These are phyloP conservation scores for Pachysolen tannophilus DNA, from an alignment of 805 yeast genomes.

Conservation along the genomic window DNA sequence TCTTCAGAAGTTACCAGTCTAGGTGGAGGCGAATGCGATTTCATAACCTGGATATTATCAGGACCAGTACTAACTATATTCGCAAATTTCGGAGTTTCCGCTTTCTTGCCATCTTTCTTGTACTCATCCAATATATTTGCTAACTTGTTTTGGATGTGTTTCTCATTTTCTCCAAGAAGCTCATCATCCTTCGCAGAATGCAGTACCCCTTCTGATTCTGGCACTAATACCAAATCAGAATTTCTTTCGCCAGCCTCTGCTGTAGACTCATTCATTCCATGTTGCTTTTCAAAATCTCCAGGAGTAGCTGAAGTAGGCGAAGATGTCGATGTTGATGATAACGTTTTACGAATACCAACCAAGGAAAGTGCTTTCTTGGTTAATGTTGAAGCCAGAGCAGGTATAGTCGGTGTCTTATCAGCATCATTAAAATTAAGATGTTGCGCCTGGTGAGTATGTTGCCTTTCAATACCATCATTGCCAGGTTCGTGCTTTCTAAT, in stretches of 20 bases:
- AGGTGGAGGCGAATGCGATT: not conserved
- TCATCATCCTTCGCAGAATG: slow-evolving; percentile 3
- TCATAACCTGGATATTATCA: too few relatives aligned
- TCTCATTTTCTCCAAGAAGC: slow-evolving; percentile 5
- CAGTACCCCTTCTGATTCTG: slow-evolving; percentile 4
- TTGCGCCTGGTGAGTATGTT: too few relatives aligned
- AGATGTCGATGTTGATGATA: too few relatives aligned
- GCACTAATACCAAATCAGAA: slow-evolving; percentile 2
- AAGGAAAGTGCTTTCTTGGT: slow-evolving; percentile 16
- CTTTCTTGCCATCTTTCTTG: too few relatives aligned
- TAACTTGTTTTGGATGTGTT: slow-evolving; percentile 6
- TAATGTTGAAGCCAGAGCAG: slow-evolving; percentile 3
- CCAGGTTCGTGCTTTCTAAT: slow-evolving; percentile 46
- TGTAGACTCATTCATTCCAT: too few relatives aligned
- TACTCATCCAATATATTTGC: too few relatives aligned
- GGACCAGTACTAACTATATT: too few relatives aligned
- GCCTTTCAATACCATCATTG: not conserved
- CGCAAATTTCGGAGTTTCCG: too few relatives aligned
- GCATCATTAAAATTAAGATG: too few relatives aligned
- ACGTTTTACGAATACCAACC: slow-evolving; percentile 22
- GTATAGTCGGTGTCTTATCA: not conserved
- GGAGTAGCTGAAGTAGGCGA: too few relatives aligned
- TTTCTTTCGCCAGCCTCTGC: slow-evolving; percentile 4
- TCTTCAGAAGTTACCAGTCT: slow-evolving; percentile 5
- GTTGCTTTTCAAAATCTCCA: too few relatives aligned